Evolutionary conservation across 768 basidiomycete genomes (phyloP), one percentile per base, ranked within the genome.

Genomic region (Suillus americanus): DNA sequence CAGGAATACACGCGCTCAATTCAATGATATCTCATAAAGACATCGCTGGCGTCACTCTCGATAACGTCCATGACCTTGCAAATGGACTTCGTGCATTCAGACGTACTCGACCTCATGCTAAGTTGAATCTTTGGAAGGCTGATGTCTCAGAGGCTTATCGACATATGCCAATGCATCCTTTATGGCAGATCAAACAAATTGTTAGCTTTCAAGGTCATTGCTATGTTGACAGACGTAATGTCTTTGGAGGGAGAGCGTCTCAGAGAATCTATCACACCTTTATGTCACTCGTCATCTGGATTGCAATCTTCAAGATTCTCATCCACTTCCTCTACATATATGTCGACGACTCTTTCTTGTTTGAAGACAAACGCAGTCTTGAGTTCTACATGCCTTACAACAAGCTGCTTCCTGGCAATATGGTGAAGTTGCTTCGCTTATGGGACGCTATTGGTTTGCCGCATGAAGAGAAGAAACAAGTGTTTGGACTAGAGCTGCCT

Each of bases 151-250:
- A 77, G 14, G 82, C 82, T 0, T 84, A 81, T 38, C 66, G 75
- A 0, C 71, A 73, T 0, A 60, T 80, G 10, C 82, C 80, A 0
- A 70, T 81, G 66, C 77, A 81, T 53, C 78, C 75, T 0, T 46
- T 69, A 0, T 82, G 81, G 81, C 79, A 83, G 54, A 64, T 82
- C 1, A 78, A 78, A 18, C 81, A 83, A 43, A 61, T 80, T 0
- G 69, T 77, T 8, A 68, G 59, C 0, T 61, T 81, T 20, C 68
- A 74, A 7, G 72, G 70, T 0, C 3, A 23, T 0, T 40, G 41
- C 0, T 65, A 76, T 60, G 63, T 80, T 0, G 75, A 79, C 25
- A 38, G 67, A 0, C 33, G 56, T 9, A 73, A 73, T 23, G 61
- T 37, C 1, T 37, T 37, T 12, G 10, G 37, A 2, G 37, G 37